A percentile compares a stretch with the other conserved stretches of the same genome.
Evolutionary conservation across 73 alveolate genomes (phyloP).

Genomic region (Symbiodinium pilosum): DNA sequence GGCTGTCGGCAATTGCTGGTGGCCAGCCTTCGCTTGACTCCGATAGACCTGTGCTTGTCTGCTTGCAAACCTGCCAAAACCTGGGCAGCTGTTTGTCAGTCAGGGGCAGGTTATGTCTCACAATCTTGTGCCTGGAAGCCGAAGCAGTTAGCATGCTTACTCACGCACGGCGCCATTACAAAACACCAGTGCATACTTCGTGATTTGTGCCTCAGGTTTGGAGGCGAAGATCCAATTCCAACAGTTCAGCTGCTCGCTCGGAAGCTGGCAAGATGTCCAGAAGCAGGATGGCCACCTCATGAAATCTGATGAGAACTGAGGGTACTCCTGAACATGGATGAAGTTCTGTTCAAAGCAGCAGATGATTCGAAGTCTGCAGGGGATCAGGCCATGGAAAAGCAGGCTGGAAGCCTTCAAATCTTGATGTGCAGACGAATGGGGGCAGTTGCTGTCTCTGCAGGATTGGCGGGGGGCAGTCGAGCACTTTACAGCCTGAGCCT

Average conservation of each 20-base stretch:
- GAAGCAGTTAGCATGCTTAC: no score
- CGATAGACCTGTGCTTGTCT: no score
- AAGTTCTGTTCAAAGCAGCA: conserved; percentile 44
- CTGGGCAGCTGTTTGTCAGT: no score
- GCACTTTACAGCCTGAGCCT: conserved; percentile 42
- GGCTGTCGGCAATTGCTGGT: no score
- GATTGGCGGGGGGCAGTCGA: conserved; percentile 53
- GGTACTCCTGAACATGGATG: conserved; percentile 67
- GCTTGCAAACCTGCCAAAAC: no score
- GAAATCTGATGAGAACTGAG: neutral
- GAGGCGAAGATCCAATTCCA: conserved; percentile 75
- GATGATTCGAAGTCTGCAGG: conserved; percentile 41
- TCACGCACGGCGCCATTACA: no score
- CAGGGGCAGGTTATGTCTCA: no score
- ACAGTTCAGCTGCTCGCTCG: conserved; percentile 5
- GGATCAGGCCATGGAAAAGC: conserved; percentile 44
- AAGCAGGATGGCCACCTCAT: neutral
- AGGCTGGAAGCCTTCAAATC: neutral
- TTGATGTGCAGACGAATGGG: no score
- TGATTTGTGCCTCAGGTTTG: no score
- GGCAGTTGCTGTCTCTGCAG: neutral
- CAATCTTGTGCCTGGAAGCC: no score
- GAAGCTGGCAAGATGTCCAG: neutral
- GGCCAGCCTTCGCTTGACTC: no score
- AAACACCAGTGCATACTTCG: no score